These are phyloP conservation scores for Acer campestre DNA, from an alignment of 345 rosid species.

Conservation along the genomic window DNA sequence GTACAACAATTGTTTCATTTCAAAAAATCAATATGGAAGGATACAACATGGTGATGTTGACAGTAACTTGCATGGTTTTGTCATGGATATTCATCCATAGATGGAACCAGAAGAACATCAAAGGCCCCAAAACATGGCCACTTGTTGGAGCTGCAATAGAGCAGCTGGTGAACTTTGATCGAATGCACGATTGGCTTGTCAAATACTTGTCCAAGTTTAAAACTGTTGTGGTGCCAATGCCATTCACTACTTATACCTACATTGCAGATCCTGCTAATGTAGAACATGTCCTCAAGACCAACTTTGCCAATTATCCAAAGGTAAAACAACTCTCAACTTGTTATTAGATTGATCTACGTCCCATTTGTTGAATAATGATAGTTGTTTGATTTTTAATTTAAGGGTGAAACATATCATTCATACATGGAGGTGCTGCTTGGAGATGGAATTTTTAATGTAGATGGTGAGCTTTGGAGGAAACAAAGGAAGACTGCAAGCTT, in stretches of 20 bases:
- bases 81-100: constrained; percentile 72
- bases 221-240: constrained; percentile 90
- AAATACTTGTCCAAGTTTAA: constrained; percentile 56
- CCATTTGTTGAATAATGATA: constrained; percentile 2
- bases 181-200: constrained; percentile 96
- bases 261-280: constrained; percentile 92
- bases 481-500: constrained; percentile 96
- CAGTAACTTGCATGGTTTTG: constrained; percentile 45
- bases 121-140: constrained; percentile 96
- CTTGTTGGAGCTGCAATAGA: constrained; percentile 86
- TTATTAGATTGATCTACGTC: no score
- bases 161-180: constrained; percentile 70
- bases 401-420: constrained; percentile 92
- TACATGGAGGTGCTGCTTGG: constrained; percentile 95
- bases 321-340: constrained; percentile 30
- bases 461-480: constrained; percentile 90
- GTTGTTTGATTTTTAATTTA: constrained; percentile 23
- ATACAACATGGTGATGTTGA: constrained; percentile 40
- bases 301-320: constrained; percentile 88
- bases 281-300: constrained; percentile 87
- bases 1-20: constrained; percentile 16
- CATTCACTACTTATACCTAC: constrained; percentile 82
- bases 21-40: constrained; percentile 27
- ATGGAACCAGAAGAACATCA: constrained; percentile 71
- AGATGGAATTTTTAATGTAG: constrained; percentile 86